These are phyloP conservation scores for Penicillium sp. DNA, from an alignment of 2,329 filamentous ascomycete species.

Conservation along the genomic window DNA sequence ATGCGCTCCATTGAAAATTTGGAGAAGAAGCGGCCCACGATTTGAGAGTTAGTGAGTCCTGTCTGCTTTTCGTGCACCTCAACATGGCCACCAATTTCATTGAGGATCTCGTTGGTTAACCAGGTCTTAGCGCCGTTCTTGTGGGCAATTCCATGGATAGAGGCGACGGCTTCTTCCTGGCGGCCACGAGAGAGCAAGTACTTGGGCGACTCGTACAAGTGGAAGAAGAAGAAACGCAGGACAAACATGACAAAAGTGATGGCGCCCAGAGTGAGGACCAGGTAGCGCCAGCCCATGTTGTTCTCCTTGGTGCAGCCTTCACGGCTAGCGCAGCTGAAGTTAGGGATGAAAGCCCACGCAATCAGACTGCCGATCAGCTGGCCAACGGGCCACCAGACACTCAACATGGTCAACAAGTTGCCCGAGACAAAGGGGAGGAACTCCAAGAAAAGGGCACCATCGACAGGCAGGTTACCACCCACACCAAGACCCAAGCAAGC, in stretches of 20 bases:
- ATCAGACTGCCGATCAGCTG: conserved; percentile 56
- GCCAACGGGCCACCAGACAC: conserved; percentile 80
- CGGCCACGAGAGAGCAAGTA: conserved; percentile 72
- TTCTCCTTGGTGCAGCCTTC: conserved; percentile 51
- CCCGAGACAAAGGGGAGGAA: conserved; percentile 71
- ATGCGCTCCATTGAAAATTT: conserved; percentile 67
- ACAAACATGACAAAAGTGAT: conserved; percentile 75
- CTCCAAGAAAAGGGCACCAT: conserved; percentile 78
- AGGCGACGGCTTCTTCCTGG: conserved; percentile 73
- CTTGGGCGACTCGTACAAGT: conserved; percentile 81
- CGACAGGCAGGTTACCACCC: conserved; percentile 73
- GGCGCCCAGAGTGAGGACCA: conserved; percentile 68
- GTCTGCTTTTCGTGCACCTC: conserved; percentile 40
- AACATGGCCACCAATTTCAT: conserved; percentile 50
- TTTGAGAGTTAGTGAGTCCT: conserved; percentile 42
- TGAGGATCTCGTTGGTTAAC: conserved; percentile 69
- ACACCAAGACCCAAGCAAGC: conserved; percentile 64
- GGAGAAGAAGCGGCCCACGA: conserved; percentile 59
- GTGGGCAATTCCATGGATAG: conserved; percentile 73
- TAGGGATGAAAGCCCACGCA: conserved; percentile 69
- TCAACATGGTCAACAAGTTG: conserved; percentile 72
- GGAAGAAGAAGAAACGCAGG: conserved; percentile 74
- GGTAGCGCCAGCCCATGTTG: conserved; percentile 71
- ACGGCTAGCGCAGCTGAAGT: conserved; percentile 54
- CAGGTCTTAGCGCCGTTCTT: conserved; percentile 67